These are phyloP conservation scores for Vigna mungo DNA, from an alignment of 306 rosid species.

Conservation along the genomic window DNA sequence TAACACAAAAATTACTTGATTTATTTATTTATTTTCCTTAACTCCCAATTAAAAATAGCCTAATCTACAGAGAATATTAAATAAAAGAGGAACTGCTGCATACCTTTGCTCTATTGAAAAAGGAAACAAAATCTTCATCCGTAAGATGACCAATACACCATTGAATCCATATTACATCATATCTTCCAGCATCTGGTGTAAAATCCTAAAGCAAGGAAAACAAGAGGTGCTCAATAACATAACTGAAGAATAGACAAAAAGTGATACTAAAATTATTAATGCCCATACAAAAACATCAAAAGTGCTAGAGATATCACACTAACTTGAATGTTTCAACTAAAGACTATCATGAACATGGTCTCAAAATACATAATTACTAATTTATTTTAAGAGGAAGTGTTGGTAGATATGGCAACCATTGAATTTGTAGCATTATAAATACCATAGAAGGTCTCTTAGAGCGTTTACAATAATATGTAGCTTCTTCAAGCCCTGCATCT, in stretches of 20 bases:
- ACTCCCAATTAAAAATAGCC: slow-evolving; percentile 5
- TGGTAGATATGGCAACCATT: slow-evolving; percentile 24
- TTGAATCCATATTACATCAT: slow-evolving; percentile 96
- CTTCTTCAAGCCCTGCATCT: slow-evolving; percentile 26
- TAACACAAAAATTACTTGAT: slow-evolving; percentile 12
- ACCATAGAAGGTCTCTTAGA: slow-evolving; percentile 1
- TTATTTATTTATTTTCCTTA: neutral
- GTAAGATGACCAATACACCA: slow-evolving; percentile 99
- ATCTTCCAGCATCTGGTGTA: slow-evolving; percentile 86
- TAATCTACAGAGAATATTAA: slow-evolving; percentile 9
- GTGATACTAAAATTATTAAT: slow-evolving; percentile 3
- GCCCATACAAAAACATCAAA: slow-evolving; percentile 6
- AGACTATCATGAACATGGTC: slow-evolving; percentile 11
- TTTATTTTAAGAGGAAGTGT: neutral
- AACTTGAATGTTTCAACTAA: slow-evolving; percentile 1
- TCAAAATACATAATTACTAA: slow-evolving; percentile 4
- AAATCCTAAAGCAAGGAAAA: slow-evolving; percentile 65
- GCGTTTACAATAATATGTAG: slow-evolving; percentile 18
- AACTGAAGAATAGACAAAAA: slow-evolving; percentile 14
- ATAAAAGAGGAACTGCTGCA: slow-evolving; percentile 30
- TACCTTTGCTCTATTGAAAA: slow-evolving; percentile 92
- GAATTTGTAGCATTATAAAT: neutral
- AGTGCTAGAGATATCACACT: neutral
- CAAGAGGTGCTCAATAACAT: slow-evolving; percentile 42
- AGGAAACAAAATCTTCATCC: slow-evolving; percentile 88